Base-by-base conservation (phyloP, 805 yeast genomes). In the Zygosaccharomyces pseudorouxii region DNA sequence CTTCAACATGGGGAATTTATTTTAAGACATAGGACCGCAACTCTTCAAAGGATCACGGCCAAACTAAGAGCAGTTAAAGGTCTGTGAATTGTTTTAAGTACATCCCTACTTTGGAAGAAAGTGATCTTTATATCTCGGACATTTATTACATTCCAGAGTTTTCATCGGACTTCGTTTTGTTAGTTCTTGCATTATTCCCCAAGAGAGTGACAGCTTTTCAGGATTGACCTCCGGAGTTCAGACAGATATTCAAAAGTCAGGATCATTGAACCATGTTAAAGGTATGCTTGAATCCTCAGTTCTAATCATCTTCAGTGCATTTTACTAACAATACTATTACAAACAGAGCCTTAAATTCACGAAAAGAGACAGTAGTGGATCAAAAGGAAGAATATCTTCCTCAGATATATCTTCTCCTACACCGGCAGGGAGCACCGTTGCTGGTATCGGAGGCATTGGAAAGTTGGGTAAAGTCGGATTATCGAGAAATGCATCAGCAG, bases 381-480 rank as follows among this genome's bases (percentile, higher is more conserved):
- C 63, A 3, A 61, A 59, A 45, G 54, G 63, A 7, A 58, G 67
- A 40, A 64, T 68, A 12, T 63, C 65, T 1, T 65, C 69, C 10
- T 62, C 68, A 12, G 69, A 68, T 45, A 68, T 68, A n/a, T 68
- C 71, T 3, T 57, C 64, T 0, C 71, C 71, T 1, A 62, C 65
- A 0, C 44, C 44, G 27, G 28, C 44, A 29, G 44, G 44, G n/a
- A 23, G 25, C 18, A 41, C 37, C 19, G 50, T 55, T 20, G 43
- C 50, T 8, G 62, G 59, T 20, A 49, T 46, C 4, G 10, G 57
- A 1, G 55, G 59, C 37, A 48, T 46, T 2, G 41, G 57, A 6
- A 58, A 60, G 19, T 62, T 60, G 25, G 52, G 59, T 31, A 64
- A 60, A 45, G 60, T 62, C 3, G 52, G 62, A 1, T 60, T 69